A percentile compares a stretch with the other conserved stretches of the same genome.
phyloP scores from a whole-genome alignment of 371 early-diverging fungal species.

The Umbelopsis sp. region DNA sequence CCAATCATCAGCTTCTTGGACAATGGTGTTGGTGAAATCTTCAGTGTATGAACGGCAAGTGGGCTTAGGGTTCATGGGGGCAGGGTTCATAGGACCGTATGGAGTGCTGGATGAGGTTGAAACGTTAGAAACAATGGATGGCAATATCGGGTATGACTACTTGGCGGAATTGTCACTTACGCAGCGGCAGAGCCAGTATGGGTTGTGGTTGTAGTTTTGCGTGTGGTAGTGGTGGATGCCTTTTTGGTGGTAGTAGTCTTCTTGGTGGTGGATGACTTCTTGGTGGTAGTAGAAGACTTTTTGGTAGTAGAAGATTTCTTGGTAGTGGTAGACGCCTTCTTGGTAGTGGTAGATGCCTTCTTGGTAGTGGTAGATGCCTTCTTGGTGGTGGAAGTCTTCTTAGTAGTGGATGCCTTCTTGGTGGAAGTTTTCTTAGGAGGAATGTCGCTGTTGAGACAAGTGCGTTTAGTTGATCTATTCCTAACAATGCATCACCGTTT shows the following conservation, averaged over 20 bases:
- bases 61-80: constrained; percentile 11
- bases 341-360: not conserved
- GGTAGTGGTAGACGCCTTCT: not conserved
- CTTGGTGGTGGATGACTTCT: not conserved
- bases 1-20: constrained; percentile 16
- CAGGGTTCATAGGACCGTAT: not conserved
- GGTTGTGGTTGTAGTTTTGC: not conserved
- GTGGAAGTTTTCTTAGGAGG: not conserved
- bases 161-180: not conserved
- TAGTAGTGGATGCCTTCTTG: not conserved
- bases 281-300: not conserved
- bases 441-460: not conserved
- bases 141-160: too few species aligned
- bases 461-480: not conserved
- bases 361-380: not conserved
- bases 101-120: not conserved
- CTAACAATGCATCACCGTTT: not conserved
- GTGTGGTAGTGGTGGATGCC: not conserved
- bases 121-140: too few species aligned
- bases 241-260: not conserved
- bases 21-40: constrained; percentile 3
- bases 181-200: not conserved
- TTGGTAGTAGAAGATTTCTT: not conserved
- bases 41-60: constrained; percentile 19
- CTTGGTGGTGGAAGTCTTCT: not conserved